Evolutionary conservation across 306 rosid species (phyloP).

Genomic region (Astragalus glycyphyllos): DNA sequence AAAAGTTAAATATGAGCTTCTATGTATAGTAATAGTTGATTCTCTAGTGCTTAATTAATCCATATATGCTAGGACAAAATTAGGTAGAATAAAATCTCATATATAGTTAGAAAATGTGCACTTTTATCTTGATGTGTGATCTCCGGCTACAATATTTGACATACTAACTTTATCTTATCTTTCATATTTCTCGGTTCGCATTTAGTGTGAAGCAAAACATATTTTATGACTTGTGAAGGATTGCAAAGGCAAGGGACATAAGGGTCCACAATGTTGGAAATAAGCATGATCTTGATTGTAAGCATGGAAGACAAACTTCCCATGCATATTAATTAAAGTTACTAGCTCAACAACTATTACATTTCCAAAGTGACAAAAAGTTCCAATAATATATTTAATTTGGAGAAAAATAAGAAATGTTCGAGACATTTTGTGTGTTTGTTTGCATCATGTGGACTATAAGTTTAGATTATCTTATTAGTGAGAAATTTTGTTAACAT

Average conservation of each 20-base stretch:
- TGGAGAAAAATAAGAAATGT: background rate
- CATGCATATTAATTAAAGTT: conserved; percentile 56
- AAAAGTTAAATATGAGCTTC: background rate
- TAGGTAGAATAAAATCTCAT: conserved; percentile 25
- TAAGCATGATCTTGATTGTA: conserved; percentile 50
- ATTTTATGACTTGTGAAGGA: conserved; percentile 39
- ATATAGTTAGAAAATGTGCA: conserved; percentile 35
- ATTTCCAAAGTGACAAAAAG: conserved; percentile 50
- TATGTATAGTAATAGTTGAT: background rate
- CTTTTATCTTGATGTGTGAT: conserved; percentile 30
- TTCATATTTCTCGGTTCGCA: conserved; percentile 17
- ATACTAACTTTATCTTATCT: conserved; percentile 30
- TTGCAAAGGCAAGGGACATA: conserved; percentile 42
- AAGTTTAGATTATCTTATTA: conserved; percentile 20
- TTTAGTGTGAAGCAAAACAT: conserved; percentile 42
- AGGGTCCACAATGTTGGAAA: conserved; percentile 63
- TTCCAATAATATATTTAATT: conserved; percentile 5
- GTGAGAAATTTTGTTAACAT: conserved; percentile 12
- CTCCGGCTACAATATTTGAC: conserved; percentile 42
- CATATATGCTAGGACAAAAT: conserved; percentile 40
- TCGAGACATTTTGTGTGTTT: conserved; percentile 3
- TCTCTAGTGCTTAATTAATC: conserved; percentile 21
- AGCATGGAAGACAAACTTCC: conserved; percentile 55
- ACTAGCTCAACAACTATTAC: conserved; percentile 38
- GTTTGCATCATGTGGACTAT: conserved; percentile 1